phyloP scores from a whole-genome alignment of 345 rosid species.

The Eucalyptus victrix region DNA sequence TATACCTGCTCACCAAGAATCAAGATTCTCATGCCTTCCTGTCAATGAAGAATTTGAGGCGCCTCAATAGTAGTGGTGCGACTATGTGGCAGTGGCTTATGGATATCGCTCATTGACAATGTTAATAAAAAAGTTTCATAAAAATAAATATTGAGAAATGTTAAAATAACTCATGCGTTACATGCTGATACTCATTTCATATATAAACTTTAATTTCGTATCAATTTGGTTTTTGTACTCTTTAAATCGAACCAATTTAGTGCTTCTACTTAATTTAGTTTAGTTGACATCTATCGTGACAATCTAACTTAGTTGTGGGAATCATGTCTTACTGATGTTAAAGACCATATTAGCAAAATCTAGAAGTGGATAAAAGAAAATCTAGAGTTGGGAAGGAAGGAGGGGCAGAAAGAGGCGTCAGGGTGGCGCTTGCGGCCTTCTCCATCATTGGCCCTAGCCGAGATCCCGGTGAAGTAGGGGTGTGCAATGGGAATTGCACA shows the following conservation, averaged over 20 bases:
- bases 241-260: neutral
- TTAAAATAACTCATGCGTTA: neutral
- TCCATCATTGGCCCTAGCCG: neutral
- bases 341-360: neutral
- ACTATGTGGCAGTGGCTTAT: neutral
- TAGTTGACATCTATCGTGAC: neutral
- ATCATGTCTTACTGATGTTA: neutral
- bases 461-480: rapidly evolving
- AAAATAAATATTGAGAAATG: neutral
- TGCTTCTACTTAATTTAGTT: neutral
- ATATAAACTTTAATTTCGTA: neutral
- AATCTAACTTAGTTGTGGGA: neutral
- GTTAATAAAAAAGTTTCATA: neutral
- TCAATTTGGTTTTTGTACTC: neutral
- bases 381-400: neutral
- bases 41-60: neutral
- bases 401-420: neutral
- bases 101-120: neutral
- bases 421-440: neutral
- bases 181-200: neutral
- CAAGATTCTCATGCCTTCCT: neutral
- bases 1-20: rapidly evolving
- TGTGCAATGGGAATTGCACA: rapidly evolving
- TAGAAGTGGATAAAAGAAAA: neutral
- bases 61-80: rapidly evolving